Conservation (phyloP, 768 basidiomycete genomes). For the Chalciporus chontae region DNA sequence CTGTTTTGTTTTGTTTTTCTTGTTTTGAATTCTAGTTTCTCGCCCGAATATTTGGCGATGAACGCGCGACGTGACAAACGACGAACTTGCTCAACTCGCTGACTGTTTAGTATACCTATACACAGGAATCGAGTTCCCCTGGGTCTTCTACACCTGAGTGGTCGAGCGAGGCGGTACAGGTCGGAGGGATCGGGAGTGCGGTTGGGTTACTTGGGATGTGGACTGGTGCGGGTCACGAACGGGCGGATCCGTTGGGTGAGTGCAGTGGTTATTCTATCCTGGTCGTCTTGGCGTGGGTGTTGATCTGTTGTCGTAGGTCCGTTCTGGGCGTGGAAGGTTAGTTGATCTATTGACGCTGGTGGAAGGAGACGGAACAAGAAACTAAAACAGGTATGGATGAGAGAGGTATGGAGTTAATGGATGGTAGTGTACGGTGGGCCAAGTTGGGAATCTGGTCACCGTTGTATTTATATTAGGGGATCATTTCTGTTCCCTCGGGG, state of each 20-base stretch:
- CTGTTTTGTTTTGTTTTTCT: background rate
- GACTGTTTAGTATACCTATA: constrained; percentile 14
- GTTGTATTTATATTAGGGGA: background rate
- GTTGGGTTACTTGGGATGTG: constrained; percentile 53
- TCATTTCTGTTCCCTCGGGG: too few relatives aligned
- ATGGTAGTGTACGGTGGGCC: background rate
- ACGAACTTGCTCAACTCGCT: background rate
- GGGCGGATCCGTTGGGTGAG: constrained; percentile 42
- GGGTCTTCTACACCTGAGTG: constrained; percentile 41
- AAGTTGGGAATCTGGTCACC: background rate
- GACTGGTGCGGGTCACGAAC: constrained; percentile 50
- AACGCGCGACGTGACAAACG: background rate
- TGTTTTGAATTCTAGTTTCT: background rate
- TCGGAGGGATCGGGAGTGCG: constrained; percentile 52
- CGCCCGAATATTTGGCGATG: too few relatives aligned
- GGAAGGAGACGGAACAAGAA: background rate
- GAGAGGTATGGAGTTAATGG: too few relatives aligned
- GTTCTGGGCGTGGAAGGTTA: constrained; percentile 43
- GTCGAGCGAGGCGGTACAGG: constrained; percentile 54
- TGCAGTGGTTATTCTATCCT: background rate
- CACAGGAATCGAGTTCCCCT: constrained; percentile 31
- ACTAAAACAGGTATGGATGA: background rate
- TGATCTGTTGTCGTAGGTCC: constrained; percentile 29
- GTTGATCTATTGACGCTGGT: constrained; percentile 13
- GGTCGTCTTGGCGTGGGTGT: background rate